A percentile compares a stretch with the other conserved stretches of the same genome.
Evolutionary conservation across 106 monocot species (phyloP).

Genomic region (Platanthera guangdongensis): DNA sequence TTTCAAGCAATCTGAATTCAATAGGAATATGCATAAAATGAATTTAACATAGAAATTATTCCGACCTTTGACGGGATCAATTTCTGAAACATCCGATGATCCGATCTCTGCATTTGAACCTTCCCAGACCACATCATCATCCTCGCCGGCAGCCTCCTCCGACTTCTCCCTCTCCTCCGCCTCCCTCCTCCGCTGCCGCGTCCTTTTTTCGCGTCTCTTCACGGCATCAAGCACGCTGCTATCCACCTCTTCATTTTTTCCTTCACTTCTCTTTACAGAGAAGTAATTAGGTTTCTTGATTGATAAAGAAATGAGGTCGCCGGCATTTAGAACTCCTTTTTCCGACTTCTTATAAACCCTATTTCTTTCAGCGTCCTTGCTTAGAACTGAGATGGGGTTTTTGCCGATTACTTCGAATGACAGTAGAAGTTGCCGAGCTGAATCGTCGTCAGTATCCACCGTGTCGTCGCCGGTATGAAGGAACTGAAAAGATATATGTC

Average conservation of each 20-base stretch:
- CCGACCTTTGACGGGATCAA: slow-evolving; percentile 19
- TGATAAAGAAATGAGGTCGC: slow-evolving; percentile 12
- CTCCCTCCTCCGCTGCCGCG: slow-evolving; percentile 5
- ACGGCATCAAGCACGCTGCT: slow-evolving; percentile 10
- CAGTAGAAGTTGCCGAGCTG: neutral
- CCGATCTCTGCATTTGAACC: neutral
- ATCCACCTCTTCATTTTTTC: neutral
- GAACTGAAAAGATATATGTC: slow-evolving; percentile 21
- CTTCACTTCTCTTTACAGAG: slow-evolving; percentile 11
- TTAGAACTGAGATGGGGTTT: slow-evolving; percentile 35
- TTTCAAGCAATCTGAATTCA: neutral
- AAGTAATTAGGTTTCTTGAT: slow-evolving; percentile 13
- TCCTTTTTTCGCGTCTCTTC: slow-evolving; percentile 12
- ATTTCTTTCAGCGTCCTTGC: neutral
- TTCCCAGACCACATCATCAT: neutral
- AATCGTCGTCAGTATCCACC: neutral
- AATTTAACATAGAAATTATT: neutral
- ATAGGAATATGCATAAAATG: neutral
- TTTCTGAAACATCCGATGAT: slow-evolving; percentile 4
- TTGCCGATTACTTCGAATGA: slow-evolving; percentile 38
- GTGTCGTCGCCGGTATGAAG: neutral
- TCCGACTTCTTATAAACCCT: slow-evolving; percentile 11
- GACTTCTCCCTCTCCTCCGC: neutral
- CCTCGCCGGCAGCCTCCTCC: neutral
- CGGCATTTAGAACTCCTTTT: slow-evolving; percentile 10